phyloP scores from a whole-genome alignment of 805 yeast genomes.

The Kuraishia ogatae region DNA sequence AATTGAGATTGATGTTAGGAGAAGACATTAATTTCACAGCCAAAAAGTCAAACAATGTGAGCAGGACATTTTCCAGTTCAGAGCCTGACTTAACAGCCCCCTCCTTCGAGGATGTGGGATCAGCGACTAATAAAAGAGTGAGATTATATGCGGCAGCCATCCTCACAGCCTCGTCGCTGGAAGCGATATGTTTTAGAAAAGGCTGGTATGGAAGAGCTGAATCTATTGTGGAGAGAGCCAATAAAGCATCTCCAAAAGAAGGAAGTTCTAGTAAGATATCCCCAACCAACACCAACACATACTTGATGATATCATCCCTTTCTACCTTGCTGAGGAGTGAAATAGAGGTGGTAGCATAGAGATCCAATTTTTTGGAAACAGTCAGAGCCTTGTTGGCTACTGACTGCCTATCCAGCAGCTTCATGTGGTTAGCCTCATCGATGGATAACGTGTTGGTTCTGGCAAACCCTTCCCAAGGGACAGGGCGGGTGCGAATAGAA shows the following conservation, averaged over 20 bases:
- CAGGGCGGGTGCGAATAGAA: conserved; percentile 67
- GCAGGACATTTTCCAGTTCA: conserved; percentile 25
- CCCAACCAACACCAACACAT: conserved; percentile 50
- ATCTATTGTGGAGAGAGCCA: conserved; percentile 32
- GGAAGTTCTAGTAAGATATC: conserved; percentile 39
- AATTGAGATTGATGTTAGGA: conserved; percentile 42
- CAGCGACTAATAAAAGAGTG: conserved; percentile 33
- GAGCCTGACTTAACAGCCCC: conserved; percentile 4
- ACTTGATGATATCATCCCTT: conserved; percentile 60
- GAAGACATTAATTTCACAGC: conserved; percentile 19
- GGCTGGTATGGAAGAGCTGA: conserved; percentile 43
- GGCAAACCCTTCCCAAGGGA: conserved; percentile 89
- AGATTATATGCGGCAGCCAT: conserved; percentile 48
- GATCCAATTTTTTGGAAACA: conserved; percentile 33
- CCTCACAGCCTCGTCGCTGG: conserved; percentile 48
- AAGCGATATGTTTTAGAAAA: conserved; percentile 40
- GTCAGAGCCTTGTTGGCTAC: conserved; percentile 31
- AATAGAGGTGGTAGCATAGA: conserved; percentile 46
- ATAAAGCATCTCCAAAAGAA: conserved; percentile 19
- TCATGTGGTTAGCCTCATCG: conserved; percentile 49
- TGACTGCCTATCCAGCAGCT: conserved; percentile 24
- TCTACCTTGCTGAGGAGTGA: conserved; percentile 42
- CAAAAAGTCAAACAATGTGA: conserved; percentile 28
- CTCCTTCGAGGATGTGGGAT: conserved; percentile 5
- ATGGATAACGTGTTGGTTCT: conserved; percentile 60